A percentile compares a stretch with the other conserved stretches of the same genome.
Evolutionary conservation across 1,284 basidiomycete genomes (phyloP).

Genomic region (Exobasidium rhododendri): DNA sequence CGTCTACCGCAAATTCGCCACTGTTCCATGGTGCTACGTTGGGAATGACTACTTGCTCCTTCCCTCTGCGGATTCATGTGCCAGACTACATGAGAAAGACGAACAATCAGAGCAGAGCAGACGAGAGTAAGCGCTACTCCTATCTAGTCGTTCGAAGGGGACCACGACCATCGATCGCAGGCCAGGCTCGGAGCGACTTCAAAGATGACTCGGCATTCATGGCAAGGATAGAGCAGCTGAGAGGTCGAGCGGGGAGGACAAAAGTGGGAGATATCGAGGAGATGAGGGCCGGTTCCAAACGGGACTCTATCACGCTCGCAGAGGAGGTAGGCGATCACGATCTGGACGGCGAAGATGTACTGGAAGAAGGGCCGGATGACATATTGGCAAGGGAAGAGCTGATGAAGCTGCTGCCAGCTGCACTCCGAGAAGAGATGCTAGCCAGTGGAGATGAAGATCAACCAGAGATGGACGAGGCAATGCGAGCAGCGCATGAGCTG

Average conservation of each 20-base stretch:
- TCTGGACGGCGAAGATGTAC: neutral
- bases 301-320: neutral
- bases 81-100: conserved; percentile 11
- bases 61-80: conserved; percentile 1
- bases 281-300: conserved; percentile 24
- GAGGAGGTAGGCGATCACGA: neutral
- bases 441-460: conserved; percentile 1
- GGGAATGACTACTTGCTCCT: conserved; percentile 9
- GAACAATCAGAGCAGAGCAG: conserved; percentile 54
- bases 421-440: conserved; percentile 21
- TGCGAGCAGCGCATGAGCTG: conserved; percentile 7
- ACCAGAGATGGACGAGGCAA: conserved; percentile 6
- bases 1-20: neutral
- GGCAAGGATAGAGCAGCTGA: conserved; percentile 12
- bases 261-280: conserved; percentile 39
- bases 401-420: conserved; percentile 27
- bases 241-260: conserved; percentile 19
- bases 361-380: conserved; percentile 5
- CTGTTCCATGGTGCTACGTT: conserved; percentile 10
- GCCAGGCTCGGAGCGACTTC: conserved; percentile 15
- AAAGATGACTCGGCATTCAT: neutral
- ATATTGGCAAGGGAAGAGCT: conserved; percentile 17
- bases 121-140: conserved; percentile 80
- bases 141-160: conserved; percentile 87
- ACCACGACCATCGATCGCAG: conserved; percentile 60